Conservation (phyloP, 495 filamentous ascomycete genomes). For the Evansstolkia leycettana region DNA sequence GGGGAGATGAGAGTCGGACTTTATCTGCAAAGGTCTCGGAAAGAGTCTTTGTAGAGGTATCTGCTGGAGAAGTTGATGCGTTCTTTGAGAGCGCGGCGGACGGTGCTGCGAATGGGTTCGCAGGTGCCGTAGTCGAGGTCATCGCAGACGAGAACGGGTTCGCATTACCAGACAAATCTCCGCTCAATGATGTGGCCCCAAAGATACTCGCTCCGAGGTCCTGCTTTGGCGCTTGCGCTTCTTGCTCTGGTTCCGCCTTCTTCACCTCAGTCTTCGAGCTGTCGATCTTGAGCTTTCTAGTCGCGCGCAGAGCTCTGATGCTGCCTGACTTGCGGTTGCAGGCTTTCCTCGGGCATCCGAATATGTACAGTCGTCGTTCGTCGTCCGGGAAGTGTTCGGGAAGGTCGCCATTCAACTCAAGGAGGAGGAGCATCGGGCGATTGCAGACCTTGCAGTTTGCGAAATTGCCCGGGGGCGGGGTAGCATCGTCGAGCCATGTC, state of each 20-base stretch:
- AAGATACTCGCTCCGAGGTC: conserved; percentile 47
- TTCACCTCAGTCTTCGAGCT: conserved; percentile 7
- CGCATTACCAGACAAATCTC: conserved; percentile 32
- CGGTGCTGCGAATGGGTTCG: conserved; percentile 38
- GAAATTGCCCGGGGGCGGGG: conserved; percentile 62
- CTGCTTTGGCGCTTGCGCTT: conserved; percentile 25
- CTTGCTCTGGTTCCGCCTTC: conserved; percentile 22
- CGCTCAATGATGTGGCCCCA: conserved; percentile 29
- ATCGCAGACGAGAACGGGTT: conserved; percentile 49
- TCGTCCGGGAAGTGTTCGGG: conserved; percentile 75
- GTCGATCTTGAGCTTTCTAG: conserved; percentile 30
- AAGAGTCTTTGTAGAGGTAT: conserved; percentile 30
- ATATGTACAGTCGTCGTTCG: conserved; percentile 77
- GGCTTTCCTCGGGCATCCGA: conserved; percentile 61
- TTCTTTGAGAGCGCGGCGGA: conserved; percentile 10
- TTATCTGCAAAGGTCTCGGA: conserved; percentile 65
- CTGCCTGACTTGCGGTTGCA: conserved; percentile 78
- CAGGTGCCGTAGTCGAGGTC: conserved; percentile 10
- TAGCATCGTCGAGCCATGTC: conserved; percentile 66
- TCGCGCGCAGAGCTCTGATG: conserved; percentile 56
- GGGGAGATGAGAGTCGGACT: conserved; percentile 38
- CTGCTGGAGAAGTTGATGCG: conserved; percentile 11
- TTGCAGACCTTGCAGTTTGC: conserved; percentile 87
- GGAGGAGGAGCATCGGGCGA: conserved; percentile 64
- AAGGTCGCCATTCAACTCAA: conserved; percentile 87